phyloP scores from a whole-genome alignment of 805 yeast species.

The Candida quercuum region DNA sequence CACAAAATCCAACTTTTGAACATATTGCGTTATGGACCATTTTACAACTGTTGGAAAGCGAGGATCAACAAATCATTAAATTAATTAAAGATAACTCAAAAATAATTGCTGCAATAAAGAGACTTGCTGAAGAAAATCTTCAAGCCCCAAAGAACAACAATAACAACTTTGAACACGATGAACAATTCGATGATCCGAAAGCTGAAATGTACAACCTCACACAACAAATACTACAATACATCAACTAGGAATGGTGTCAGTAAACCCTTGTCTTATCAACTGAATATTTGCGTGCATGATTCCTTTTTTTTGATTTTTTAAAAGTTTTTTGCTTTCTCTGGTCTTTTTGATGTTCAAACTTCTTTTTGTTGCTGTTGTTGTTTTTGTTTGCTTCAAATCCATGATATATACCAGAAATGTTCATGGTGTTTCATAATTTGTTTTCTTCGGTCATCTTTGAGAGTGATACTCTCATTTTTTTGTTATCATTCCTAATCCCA shows the following conservation, averaged over 20 bases:
- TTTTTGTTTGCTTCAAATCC: no score
- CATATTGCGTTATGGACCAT: constrained; percentile 98
- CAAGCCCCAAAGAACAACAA: constrained; percentile 25
- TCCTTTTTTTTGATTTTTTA: no score
- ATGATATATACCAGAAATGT: no score
- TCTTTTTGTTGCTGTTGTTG: no score
- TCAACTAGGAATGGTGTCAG: constrained; percentile 19
- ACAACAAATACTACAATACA: constrained; percentile 56
- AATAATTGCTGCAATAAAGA: constrained; percentile 49
- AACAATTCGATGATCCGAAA: constrained; percentile 54
- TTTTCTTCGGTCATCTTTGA: no score
- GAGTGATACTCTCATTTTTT: no score
- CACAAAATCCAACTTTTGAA: constrained; percentile 90
- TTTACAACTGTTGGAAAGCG: constrained; percentile 85
- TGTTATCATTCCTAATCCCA: no score
- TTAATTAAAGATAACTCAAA: constrained; percentile 51
- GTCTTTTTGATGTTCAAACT: no score
- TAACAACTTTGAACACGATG: constrained; percentile 26
- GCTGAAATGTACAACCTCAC: constrained; percentile 61
- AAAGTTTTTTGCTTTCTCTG: no score
- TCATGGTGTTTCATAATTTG: no score
- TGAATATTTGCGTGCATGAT: no score
- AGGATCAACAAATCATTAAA: constrained; percentile 54
- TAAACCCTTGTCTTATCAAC: no score
- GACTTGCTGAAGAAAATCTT: constrained; percentile 32